Evolutionary conservation across 129 eudicot species (phyloP).

Genomic region (Lactuca sativa): DNA sequence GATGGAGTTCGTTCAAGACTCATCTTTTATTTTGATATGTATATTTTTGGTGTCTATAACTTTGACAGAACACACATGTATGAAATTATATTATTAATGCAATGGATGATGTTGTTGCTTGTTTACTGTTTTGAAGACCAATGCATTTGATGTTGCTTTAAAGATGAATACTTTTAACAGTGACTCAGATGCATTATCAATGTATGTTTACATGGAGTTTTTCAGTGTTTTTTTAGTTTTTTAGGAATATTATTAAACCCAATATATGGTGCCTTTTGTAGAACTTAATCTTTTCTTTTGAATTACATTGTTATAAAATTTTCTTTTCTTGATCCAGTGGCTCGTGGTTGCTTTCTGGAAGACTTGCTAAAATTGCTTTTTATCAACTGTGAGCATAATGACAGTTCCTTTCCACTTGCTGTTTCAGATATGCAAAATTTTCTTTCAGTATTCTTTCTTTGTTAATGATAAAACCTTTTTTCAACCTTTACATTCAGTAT

Average conservation of each 20-base stretch:
- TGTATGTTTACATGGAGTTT: conserved; percentile 40
- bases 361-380: conserved; percentile 86
- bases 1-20: too few relatives aligned
- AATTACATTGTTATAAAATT: background rate
- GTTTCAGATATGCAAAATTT: conserved; percentile 60
- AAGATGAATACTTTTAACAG: conserved; percentile 45
- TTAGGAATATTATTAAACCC: conserved; percentile 5
- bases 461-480: background rate
- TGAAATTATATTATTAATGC: too few relatives aligned
- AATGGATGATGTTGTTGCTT: too few relatives aligned
- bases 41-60: too few relatives aligned
- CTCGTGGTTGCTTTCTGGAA: conserved; percentile 89
- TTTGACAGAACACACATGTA: too few relatives aligned
- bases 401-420: conserved; percentile 59
- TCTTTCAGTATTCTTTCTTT: background rate
- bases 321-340: conserved; percentile 46
- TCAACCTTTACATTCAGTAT: conserved; percentile 3
- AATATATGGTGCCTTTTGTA: background rate
- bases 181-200: conserved; percentile 56
- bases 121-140: conserved; percentile 54
- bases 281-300: background rate
- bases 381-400: conserved; percentile 86
- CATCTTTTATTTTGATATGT: too few relatives aligned
- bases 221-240: conserved; percentile 1
- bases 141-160: conserved; percentile 79